Base-by-base conservation (phyloP, 306 rosid genomes). In the Quercus ilex region DNA sequence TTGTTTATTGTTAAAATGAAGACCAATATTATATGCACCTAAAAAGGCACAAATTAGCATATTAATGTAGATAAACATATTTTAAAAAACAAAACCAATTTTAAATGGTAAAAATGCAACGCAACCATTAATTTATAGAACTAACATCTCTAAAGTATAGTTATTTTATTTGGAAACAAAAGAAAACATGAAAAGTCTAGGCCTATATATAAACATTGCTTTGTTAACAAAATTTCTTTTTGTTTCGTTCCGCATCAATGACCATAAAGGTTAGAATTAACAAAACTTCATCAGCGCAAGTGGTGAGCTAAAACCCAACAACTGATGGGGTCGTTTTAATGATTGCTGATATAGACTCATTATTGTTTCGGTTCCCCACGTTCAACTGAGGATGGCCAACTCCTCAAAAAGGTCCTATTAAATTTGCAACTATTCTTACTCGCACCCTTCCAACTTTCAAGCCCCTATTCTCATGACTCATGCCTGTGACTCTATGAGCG, bases 351-450 rank as follows among this genome's bases (percentile, higher is more conserved):
- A 80, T 81, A 82, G 91, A 82, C 91, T 78, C 88, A 90, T 92
- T 55, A 92, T 92, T 87, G 87, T 76, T 62, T 83, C 77, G 88
- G 92, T 90, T 87, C 91, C 94, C 92, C 92, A 90, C 92, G 89
- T 84, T 87, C 76, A 81, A 77, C 74, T 58, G 74, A 70, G 85
- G 49, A 57, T 81, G 89, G 79, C 52, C 80, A 85, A 79, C 81
- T 67, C 73, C 79, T 76, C 77, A 5, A 74, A 78, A 69, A 71
- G 30, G 21, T 26, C 79, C 78, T 73, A 67, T 35, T 41, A 59
- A 53, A 55, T 59, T 74, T 28, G 49, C 31, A 33, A 71, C 75
- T 25, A 33, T 26, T 52, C 18, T 68, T 51, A 6, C 21, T 56
- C 75, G 19, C 81, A 5, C 52, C 5, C 18, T 9, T 13, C 13